Evolutionary conservation across 768 basidiomycete species (phyloP), one percentile per base, ranked within the genome.

Genomic region (Dentipellis fragilis): DNA sequence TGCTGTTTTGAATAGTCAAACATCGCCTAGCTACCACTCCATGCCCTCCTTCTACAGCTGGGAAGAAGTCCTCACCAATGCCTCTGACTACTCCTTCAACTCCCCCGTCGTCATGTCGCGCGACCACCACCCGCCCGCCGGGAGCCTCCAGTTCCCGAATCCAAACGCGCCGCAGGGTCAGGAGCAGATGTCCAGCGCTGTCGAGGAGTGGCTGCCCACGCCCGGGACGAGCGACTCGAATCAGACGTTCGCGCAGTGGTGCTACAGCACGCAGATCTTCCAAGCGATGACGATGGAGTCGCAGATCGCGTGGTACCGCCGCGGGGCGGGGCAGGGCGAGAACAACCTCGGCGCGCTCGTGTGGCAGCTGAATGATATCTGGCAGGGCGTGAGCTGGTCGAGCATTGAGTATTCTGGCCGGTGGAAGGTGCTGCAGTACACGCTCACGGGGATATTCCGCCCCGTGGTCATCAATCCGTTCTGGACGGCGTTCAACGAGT

Each of bases 41-140:
- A 79, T 80, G 76, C 81, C 80, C 4, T 81, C 80, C 0, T 78
- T 82, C 66, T 82, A 80, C 58, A 75, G 69, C 52, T 83, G 80
- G 80, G 72, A 80, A 60, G 78, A 81, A 61, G 81, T 78, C 1
- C 73, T 82, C 4, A 59, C 65, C 19, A 72, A 73, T 3, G 71
- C 75, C 0, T 74, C 73, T 9, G 80, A 81, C 61, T 81, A 80
- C 65, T 69, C 69, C 22, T 81, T 82, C 68, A 81, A 81, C 65
- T 80, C 79, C 0, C 77, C 77, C 0, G 79, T 77, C 8, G 80
- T 81, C 5, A 69, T 72, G 59, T 79, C 80, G 9, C 72, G 80
- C 37, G 78, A 81, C 52, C 80, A 81, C 56, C 80, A 81, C 58
- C 75, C 77, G 14, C 77, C 80, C 1, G 75, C 81, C 10, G 77